Base-by-base conservation (phyloP, 2,329 filamentous ascomycete species). In the Myriosclerotinia scirpicola region DNA sequence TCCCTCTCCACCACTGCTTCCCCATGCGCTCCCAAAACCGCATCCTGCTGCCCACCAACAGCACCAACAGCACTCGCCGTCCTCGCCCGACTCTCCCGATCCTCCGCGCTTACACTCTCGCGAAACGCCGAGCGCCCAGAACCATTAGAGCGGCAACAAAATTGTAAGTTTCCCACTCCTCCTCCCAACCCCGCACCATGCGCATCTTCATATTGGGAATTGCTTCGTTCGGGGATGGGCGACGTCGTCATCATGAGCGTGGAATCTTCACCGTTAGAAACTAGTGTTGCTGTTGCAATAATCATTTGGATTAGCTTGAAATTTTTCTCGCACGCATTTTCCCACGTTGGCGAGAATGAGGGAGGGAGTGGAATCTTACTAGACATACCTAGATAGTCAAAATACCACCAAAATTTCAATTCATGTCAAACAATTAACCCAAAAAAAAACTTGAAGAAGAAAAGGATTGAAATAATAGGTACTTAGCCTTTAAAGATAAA, bases 121-220 rank as follows among this genome's bases (percentile, higher is more conserved):
- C 64, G 64, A 48, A 62, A 62, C 12, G 64, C 22, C 14, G 54
- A 8, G 3, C 64, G 50, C 9, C 48, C 56, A 46, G 56, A 62
- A 52, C 54, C 64, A 54, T 66, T 66, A 30, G 64, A 66, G 46
- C 56, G 48, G 2, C 64, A 50, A 40, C 58, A 56, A 30, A 56
- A 38, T 50, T 40, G 42, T 6, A 38, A n/a, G n/a, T n/a, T 40
- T 34, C 22, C 36, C 14, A 30, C 26, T 59, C 62, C 54, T 30
- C 30, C 42, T 17, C 38, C 50, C 12, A 42, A 36, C 4, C 34
- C 48, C 1, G 26, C 17, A 15, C 38, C 3, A 34, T 56, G 20
- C 7, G 46, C 6, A 42, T 54, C 48, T 5, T 62, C 59, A 34
- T 54, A 60, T 50, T 48, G 56, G 2, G 56, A 60, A 6, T 50